These are phyloP conservation scores for Coelastrella sp. DNA, from an alignment of 139 green algal species.

Conservation along the genomic window DNA sequence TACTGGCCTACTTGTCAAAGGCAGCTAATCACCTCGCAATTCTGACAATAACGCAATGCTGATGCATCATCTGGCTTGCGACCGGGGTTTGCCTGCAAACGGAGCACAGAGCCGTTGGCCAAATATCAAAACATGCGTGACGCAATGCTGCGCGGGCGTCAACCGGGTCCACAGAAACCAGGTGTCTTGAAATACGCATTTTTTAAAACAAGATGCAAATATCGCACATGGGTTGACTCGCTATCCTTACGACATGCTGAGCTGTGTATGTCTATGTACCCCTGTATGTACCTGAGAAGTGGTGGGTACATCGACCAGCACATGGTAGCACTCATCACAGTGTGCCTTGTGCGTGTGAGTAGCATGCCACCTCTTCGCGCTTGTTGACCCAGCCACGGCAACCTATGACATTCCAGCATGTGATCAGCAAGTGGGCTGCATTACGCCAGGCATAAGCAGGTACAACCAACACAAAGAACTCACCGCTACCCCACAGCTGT, in stretches of 20 bases:
- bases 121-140: neutral
- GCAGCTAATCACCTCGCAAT: slow-evolving; percentile 40
- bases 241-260: too few relatives aligned
- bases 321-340: slow-evolving; percentile 16
- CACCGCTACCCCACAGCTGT: neutral
- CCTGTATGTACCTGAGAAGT: slow-evolving; percentile 39
- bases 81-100: slow-evolving; percentile 14
- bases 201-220: too few relatives aligned
- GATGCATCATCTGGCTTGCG: slow-evolving; percentile 2
- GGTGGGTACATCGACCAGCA: slow-evolving; percentile 35
- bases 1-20: neutral
- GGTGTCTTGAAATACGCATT: too few relatives aligned
- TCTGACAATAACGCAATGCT: neutral
- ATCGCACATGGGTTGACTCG: too few relatives aligned
- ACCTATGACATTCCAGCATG: neutral
- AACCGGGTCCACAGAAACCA: neutral
- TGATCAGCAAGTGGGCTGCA: neutral
- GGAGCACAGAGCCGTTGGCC: neutral
- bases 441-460: too few relatives aligned
- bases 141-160: neutral
- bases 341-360: neutral
- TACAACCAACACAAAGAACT: too few relatives aligned
- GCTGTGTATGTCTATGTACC: too few relatives aligned
- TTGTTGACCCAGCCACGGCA: neutral
- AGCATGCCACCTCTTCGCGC: neutral